phyloP scores from a whole-genome alignment of 352 stramenopile genomes.

The Globisporangium recalcitrans region DNA sequence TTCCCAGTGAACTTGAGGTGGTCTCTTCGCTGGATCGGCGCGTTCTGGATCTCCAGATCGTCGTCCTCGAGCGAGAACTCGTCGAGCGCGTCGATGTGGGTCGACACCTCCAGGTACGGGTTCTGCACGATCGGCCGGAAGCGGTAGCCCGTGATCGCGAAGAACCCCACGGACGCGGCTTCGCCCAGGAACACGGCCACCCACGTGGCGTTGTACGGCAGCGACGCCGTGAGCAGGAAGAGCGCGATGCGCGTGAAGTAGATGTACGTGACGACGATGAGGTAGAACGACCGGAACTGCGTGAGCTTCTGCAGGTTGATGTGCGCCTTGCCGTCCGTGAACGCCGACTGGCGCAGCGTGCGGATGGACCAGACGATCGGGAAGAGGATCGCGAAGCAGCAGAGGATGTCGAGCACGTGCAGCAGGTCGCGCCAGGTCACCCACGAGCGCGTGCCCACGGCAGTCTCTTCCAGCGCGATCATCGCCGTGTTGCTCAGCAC shows the following conservation, averaged over 20 bases:
- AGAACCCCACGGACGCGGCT: conserved; percentile 89
- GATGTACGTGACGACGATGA: conserved; percentile 96
- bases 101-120: conserved; percentile 87
- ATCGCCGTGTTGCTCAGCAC: conserved; percentile 94
- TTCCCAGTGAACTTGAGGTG: background rate
- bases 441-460: conserved; percentile 68
- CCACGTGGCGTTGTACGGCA: conserved; percentile 90
- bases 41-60: conserved; percentile 28
- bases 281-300: conserved; percentile 96
- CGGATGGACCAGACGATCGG: conserved; percentile 96
- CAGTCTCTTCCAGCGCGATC: conserved; percentile 80
- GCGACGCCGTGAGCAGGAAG: conserved; percentile 88
- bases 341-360: conserved; percentile 66
- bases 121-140: conserved; percentile 91
- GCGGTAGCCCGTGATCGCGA: conserved; percentile 84
- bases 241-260: conserved; percentile 97
- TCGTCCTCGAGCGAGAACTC: conserved; percentile 54
- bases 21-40: conserved; percentile 3
- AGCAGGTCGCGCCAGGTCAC: conserved; percentile 87
- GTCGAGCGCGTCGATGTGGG: conserved; percentile 70
- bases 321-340: conserved; percentile 88
- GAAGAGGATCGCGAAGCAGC: conserved; percentile 93
- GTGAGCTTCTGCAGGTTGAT: conserved; percentile 90
- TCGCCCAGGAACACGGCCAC: conserved; percentile 60
- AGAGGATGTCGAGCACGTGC: conserved; percentile 95